These are phyloP conservation scores for Perilla frutescens DNA, from an alignment of 257 asterid species.

Conservation along the genomic window DNA sequence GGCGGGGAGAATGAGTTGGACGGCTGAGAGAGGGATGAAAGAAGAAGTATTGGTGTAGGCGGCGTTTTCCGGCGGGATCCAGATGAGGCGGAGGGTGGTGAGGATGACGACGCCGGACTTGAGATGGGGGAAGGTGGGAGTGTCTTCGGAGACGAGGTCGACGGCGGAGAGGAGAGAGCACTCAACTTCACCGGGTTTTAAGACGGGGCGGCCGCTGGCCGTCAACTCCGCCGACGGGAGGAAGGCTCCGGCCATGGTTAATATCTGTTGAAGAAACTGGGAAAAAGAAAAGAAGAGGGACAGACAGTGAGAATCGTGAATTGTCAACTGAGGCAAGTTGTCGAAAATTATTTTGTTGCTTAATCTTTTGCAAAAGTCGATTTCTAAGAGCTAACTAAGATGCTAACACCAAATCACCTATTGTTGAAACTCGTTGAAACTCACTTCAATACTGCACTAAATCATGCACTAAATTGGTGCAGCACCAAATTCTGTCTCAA, in stretches of 20 bases:
- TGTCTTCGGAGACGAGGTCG: conserved; percentile 78
- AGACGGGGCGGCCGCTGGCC: conserved; percentile 80
- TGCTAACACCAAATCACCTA: no score
- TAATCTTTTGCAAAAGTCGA: no score
- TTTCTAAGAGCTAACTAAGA: no score
- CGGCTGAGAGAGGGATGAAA: conserved; percentile 62
- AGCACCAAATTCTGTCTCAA: no score
- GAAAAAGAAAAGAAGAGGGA: neutral
- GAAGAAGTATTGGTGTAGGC: conserved; percentile 34
- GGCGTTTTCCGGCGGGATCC: conserved; percentile 56
- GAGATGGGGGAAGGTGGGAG: conserved; percentile 67
- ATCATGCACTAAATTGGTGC: no score
- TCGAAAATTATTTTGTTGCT: neutral
- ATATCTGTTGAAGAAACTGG: neutral
- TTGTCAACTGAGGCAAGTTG: conserved; percentile 8
- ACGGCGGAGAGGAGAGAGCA: conserved; percentile 74
- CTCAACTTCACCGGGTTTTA: conserved; percentile 72
- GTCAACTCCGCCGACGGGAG: conserved; percentile 76
- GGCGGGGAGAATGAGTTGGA: conserved; percentile 60
- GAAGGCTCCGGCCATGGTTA: conserved; percentile 59
- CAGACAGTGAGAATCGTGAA: neutral
- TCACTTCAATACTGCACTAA: no score
- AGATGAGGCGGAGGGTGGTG: conserved; percentile 85
- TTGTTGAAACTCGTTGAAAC: no score
- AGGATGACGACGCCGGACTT: conserved; percentile 74